phyloP scores from a whole-genome alignment of 495 filamentous ascomycete genomes.

The Astrocystis sublimbata region DNA sequence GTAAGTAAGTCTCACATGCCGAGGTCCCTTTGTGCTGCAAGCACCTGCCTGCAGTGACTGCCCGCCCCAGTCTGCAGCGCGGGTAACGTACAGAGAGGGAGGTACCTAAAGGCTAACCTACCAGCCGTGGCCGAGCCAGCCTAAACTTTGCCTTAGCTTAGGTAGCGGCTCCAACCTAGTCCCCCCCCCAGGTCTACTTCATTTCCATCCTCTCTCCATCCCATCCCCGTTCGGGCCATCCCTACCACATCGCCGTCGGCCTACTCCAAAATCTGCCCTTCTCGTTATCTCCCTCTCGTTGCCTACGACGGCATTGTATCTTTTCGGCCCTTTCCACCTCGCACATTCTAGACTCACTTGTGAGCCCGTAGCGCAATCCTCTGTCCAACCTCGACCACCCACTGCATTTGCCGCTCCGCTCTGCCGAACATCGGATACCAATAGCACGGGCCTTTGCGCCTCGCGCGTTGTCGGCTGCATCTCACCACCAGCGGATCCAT shows the following conservation, averaged over 20 bases:
- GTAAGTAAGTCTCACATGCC: not conserved
- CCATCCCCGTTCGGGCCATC: too few species aligned
- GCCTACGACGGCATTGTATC: conserved; percentile 6
- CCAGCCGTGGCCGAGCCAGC: too few species aligned
- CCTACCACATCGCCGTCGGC: conserved; percentile 9
- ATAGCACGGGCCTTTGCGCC: not conserved
- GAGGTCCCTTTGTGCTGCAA: not conserved
- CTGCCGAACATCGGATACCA: not conserved
- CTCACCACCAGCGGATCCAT: not conserved
- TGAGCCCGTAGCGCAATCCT: not conserved
- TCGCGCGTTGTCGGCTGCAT: not conserved
- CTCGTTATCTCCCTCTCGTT: not conserved
- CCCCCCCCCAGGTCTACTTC: too few species aligned
- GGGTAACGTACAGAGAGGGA: too few species aligned
- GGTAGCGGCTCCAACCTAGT: too few species aligned
- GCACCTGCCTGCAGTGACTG: not conserved
- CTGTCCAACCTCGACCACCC: not conserved
- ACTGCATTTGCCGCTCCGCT: not conserved
- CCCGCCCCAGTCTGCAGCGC: not conserved
- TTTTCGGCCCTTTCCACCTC: not conserved
- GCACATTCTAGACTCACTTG: not conserved
- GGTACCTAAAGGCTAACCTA: too few species aligned
- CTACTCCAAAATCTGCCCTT: conserved; percentile 30
- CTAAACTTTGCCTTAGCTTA: too few species aligned
- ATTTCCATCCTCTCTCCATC: not conserved